phyloP scores from a whole-genome alignment of 495 filamentous ascomycete species.

The Haplographium delicatum region DNA sequence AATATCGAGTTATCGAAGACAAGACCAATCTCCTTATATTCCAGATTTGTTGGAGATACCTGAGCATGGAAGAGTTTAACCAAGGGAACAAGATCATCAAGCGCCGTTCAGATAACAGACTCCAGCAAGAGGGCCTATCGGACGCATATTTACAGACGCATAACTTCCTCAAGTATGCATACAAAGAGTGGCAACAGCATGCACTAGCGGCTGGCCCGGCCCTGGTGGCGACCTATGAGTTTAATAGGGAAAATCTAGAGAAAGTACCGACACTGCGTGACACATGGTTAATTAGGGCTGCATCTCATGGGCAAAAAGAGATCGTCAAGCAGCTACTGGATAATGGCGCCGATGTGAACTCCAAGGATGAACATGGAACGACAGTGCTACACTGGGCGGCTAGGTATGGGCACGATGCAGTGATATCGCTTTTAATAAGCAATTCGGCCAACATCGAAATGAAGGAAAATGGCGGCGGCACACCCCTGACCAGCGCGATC shows the following conservation, averaged over 20 bases:
- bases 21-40: not conserved
- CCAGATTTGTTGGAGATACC: not conserved
- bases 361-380: not conserved
- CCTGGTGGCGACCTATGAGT: not conserved
- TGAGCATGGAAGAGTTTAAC: not conserved
- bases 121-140: not conserved
- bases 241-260: not conserved
- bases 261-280: not conserved
- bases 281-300: too few species aligned
- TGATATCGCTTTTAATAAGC: slow-evolving; percentile 23
- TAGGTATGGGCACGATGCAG: not conserved
- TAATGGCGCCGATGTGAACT: not conserved
- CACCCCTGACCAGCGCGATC: slow-evolving; percentile 21
- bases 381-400: slow-evolving; percentile 8
- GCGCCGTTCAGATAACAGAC: not conserved
- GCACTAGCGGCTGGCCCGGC: not conserved
- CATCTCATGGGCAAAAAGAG: not conserved
- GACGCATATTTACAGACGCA: not conserved
- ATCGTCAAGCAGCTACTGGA: not conserved
- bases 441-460: slow-evolving; percentile 24
- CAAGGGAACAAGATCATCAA: not conserved
- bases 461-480: slow-evolving; percentile 19
- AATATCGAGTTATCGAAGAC: not conserved
- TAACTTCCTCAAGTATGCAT: not conserved
- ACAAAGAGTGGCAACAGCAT: not conserved